Evolutionary conservation across 352 stramenopile species (phyloP), one percentile per base, ranked within the genome.

Genomic region (Albugo candida): DNA sequence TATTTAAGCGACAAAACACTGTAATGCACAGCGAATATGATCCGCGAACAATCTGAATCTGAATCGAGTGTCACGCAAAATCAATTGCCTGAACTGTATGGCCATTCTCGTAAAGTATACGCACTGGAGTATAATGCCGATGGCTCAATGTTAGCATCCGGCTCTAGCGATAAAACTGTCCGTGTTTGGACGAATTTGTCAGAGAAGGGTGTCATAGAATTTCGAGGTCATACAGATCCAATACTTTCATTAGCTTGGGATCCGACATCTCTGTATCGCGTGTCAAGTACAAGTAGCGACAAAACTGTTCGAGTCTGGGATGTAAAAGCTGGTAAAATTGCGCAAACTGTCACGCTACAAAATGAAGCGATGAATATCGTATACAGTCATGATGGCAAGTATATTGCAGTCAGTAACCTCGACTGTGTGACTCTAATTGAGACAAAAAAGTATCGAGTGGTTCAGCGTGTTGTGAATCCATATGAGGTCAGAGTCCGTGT

Each of bases 221-320:
- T 84, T 24, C 53, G 71, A 13, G 77, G 77, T 13, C 77, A 91
- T 63, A 76, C 63, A 11, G 77, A 91, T 48, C 61, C 72, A 17
- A 61, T 91, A 31, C 50, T 72, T 48, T 83, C 76, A 31, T 50
- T 91, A 13, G 64, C 66, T 14, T 91, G 77, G 77, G 73, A 87
- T 39, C 77, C 77, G 16, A 83, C 70, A 45, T 59, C 55, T 40
- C 62, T 69, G 16, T 52, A 71, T 5, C 68, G 67, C 3, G 48
- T 91, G 16, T 74, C 74, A 24, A 87, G 68, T 56, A 81, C 77
- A 0, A 67, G 67, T 16, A 57, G 62, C 20, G 77, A 91, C 64
- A 86, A 86, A 63, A 85, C 72, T 0, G 75, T 91, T 49, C 77
- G 77, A 52, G 66, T 87, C 36, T 91, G 77, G 77, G 72, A 91